These are phyloP conservation scores for Starmerella apis DNA, from an alignment of 805 yeast species.

Conservation along the genomic window DNA sequence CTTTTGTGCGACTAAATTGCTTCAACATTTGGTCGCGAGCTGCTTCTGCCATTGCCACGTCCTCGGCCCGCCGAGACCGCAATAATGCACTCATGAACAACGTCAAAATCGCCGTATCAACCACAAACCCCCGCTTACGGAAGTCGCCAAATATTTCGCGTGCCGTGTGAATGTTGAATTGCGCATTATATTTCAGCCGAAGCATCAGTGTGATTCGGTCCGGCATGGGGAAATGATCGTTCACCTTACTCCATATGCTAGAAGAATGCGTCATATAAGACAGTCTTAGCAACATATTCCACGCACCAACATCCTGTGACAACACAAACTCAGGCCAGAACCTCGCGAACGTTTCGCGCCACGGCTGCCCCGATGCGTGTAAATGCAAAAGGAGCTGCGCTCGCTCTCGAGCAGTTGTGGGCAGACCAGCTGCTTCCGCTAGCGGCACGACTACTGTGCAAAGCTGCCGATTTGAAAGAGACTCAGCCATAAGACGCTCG, in stretches of 20 bases:
- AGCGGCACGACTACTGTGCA: constrained; percentile 24
- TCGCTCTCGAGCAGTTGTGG: constrained; percentile 29
- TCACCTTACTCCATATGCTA: constrained; percentile 20
- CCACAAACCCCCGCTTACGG: constrained; percentile 20
- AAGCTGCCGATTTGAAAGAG: constrained; percentile 19
- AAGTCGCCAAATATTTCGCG: constrained; percentile 20
- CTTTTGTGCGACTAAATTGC: background rate
- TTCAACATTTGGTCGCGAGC: constrained; percentile 14
- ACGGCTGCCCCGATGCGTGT: background rate
- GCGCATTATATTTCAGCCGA: constrained; percentile 20
- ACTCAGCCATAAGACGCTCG: constrained; percentile 28
- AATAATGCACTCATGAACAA: constrained; percentile 24
- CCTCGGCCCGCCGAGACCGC: constrained; percentile 16
- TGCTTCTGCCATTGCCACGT: constrained; percentile 25
- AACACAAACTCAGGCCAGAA: constrained; percentile 16
- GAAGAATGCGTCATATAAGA: constrained; percentile 23
- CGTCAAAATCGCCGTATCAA: constrained; percentile 27
- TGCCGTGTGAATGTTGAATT: constrained; percentile 6
- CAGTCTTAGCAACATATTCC: constrained; percentile 29
- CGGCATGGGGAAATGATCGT: constrained; percentile 20
- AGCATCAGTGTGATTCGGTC: constrained; percentile 31
- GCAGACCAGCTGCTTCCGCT: constrained; percentile 28
- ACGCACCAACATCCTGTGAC: constrained; percentile 22
- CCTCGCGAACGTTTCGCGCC: constrained; percentile 13
- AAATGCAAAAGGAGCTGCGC: constrained; percentile 14